A percentile compares a stretch with the other conserved stretches of the same genome.
These are phyloP conservation scores for Polychaeton citri DNA, from an alignment of 2,329 filamentous ascomycete genomes.

Conservation along the genomic window DNA sequence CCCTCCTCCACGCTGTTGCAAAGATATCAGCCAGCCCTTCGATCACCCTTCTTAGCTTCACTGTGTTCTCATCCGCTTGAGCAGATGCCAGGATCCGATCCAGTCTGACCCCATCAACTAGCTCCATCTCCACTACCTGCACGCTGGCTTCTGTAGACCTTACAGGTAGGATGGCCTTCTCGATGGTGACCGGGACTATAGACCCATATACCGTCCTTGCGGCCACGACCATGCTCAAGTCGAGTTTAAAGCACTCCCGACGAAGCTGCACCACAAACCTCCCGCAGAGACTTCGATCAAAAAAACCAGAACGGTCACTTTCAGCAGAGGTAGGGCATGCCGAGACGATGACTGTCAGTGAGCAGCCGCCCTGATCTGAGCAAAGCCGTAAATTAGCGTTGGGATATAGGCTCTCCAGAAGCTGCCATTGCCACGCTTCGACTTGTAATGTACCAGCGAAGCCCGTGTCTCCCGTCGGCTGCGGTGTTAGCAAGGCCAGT, in stretches of 20 bases:
- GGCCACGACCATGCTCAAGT: background rate
- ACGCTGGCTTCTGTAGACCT: background rate
- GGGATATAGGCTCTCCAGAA: too few species aligned
- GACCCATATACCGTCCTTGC: background rate
- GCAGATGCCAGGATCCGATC: constrained; percentile 1
- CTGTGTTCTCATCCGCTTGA: background rate
- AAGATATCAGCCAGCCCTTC: constrained; percentile 6
- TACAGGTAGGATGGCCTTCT: background rate
- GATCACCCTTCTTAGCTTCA: constrained; percentile 1
- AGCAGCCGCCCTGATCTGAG: constrained; percentile 7
- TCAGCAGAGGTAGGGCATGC: too few species aligned
- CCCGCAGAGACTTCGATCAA: too few species aligned
- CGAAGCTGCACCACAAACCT: background rate
- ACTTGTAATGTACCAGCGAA: too few species aligned
- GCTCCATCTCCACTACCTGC: constrained; percentile 6
- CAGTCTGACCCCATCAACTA: constrained; percentile 1
- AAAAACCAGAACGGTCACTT: too few species aligned
- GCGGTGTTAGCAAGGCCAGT: too few species aligned
- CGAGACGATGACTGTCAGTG: constrained; percentile 3
- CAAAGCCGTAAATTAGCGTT: background rate
- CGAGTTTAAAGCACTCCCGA: background rate
- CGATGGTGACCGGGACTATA: background rate
- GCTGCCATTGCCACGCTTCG: too few species aligned
- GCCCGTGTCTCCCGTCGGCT: too few species aligned
- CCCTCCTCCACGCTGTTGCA: constrained; percentile 3